Evolutionary conservation across 805 yeast genomes (phyloP).

Genomic region (Wickerhamomyces ciferrii): DNA sequence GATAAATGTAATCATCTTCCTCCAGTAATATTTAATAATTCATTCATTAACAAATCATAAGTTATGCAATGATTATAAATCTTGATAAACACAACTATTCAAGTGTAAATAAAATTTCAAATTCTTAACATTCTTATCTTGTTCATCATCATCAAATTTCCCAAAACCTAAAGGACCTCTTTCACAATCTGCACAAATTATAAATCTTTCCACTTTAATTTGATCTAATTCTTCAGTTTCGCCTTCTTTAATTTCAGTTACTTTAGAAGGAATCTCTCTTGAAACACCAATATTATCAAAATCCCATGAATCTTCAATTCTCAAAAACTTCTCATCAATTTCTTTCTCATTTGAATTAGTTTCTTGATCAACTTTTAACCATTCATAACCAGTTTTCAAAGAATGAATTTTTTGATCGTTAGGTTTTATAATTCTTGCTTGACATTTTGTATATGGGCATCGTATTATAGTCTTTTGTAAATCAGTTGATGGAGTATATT

Average conservation of each 20-base stretch:
- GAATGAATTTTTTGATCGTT: background rate
- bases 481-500: background rate
- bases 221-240: conserved; percentile 12
- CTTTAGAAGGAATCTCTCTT: conserved; percentile 9
- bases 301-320: conserved; percentile 63
- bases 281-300: conserved; percentile 80
- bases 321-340: conserved; percentile 27
- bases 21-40: no score
- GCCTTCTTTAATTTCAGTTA: conserved; percentile 2
- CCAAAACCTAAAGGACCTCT: conserved; percentile 75
- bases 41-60: no score
- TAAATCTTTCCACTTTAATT: conserved; percentile 39
- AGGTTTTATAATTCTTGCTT: conserved; percentile 18
- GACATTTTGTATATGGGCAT: conserved; percentile 20
- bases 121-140: conserved; percentile 29
- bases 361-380: conserved; percentile 2
- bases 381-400: conserved; percentile 1
- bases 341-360: background rate
- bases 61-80: no score
- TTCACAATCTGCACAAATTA: conserved; percentile 75
- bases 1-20: no score
- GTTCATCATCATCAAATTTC: conserved; percentile 25
- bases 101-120: conserved; percentile 40
- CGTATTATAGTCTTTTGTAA: conserved; percentile 8
- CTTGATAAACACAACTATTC: conserved; percentile 38